Evolutionary conservation across 2,329 filamentous ascomycete genomes (phyloP).

Genomic region (Botryotinia narcissicola): DNA sequence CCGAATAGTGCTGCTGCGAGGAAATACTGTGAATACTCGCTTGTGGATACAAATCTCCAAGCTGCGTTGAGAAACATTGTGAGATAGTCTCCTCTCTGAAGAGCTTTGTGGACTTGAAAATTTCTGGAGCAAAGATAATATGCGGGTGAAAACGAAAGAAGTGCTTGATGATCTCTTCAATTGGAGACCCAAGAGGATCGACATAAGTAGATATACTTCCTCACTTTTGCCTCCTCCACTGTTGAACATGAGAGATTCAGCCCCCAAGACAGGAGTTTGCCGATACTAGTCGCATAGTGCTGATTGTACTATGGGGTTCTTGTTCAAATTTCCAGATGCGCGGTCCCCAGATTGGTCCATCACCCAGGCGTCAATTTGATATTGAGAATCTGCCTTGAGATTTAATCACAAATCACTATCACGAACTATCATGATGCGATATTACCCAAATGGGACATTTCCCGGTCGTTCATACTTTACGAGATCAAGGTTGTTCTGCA

Average conservation of each 20-base stretch:
- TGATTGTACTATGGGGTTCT: neutral
- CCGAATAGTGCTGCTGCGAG: neutral
- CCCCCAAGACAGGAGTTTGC: neutral
- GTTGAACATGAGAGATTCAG: neutral
- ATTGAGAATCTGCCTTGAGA: neutral
- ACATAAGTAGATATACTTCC: slow-evolving; percentile 3
- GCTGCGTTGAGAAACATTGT: neutral
- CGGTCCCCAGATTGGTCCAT: neutral
- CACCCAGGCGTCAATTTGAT: neutral
- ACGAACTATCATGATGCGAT: neutral
- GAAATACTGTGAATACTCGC: neutral
- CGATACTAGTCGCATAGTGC: neutral
- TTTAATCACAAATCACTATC: neutral
- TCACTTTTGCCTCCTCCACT: neutral
- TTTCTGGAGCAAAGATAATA: neutral
- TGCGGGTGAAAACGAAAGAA: neutral
- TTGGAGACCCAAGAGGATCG: neutral
- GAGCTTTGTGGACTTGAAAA: neutral
- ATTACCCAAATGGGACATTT: neutral
- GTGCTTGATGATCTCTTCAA: neutral
- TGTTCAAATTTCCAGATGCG: neutral
- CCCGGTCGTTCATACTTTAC: neutral
- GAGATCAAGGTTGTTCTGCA: neutral
- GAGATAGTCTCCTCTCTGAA: neutral
- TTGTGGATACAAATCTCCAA: slow-evolving; percentile 3